Conservation (phyloP, 495 filamentous ascomycete species). For the Penicillium alfredii region DNA sequence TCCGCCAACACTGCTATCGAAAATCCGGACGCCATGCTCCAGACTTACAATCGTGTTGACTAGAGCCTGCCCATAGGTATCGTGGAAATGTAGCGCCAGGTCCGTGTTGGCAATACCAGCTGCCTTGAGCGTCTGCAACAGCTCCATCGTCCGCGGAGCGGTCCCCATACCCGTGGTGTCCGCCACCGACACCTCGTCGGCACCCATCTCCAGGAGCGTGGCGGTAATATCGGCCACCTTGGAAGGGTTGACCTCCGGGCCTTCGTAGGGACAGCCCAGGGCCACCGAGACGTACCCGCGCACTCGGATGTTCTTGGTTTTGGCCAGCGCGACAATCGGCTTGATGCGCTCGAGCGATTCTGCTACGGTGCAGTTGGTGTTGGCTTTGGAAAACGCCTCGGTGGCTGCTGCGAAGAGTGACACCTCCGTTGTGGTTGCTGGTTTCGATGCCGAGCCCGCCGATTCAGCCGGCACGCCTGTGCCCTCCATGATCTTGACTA, state of each 20-base stretch:
- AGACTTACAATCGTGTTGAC: conserved; percentile 83
- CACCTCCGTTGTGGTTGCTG: conserved; percentile 56
- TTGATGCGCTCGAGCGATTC: conserved; percentile 72
- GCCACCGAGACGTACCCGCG: conserved; percentile 95
- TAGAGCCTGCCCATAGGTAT: conserved; percentile 92
- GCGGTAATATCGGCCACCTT: conserved; percentile 80
- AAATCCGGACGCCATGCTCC: conserved; percentile 82
- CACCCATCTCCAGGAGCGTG: conserved; percentile 84
- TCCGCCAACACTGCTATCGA: conserved; percentile 85
- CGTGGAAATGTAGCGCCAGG: conserved; percentile 90
- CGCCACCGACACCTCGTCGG: conserved; percentile 87
- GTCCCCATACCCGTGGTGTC: conserved; percentile 98
- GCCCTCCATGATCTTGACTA: conserved; percentile 40
- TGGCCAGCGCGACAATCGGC: conserved; percentile 69
- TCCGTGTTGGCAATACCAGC: conserved; percentile 76
- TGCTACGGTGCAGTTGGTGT: conserved; percentile 84
- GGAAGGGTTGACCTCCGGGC: conserved; percentile 69
- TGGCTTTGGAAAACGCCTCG: conserved; percentile 83
- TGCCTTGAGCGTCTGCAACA: conserved; percentile 62
- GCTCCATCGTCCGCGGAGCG: conserved; percentile 65
- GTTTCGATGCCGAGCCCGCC: conserved; percentile 28
- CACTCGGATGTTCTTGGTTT: conserved; percentile 64
- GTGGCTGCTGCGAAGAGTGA: conserved; percentile 92
- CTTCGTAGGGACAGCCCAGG: conserved; percentile 91
- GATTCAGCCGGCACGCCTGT: conserved; percentile 37